Evolutionary conservation across 2,329 filamentous ascomycete species (phyloP).

Genomic region (Penicillium sp.): DNA sequence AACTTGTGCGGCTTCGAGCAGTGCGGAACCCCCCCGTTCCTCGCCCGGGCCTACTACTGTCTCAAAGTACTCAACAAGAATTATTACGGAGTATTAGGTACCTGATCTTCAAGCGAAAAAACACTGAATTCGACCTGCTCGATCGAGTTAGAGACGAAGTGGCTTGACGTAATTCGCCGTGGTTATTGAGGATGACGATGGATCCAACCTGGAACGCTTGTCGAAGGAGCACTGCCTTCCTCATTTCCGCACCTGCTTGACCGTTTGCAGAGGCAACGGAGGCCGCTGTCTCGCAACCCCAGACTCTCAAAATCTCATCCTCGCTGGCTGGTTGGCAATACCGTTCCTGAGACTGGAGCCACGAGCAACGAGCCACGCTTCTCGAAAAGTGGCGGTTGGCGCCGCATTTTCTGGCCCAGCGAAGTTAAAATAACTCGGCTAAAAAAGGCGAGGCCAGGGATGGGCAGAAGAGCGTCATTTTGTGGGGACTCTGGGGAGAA

Average conservation of each 20-base stretch:
- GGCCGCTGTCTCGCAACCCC: background rate
- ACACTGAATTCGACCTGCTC: background rate
- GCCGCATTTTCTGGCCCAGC: slow-evolving; percentile 22
- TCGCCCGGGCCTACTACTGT: background rate
- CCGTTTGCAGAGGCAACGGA: background rate
- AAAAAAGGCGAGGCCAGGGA: slow-evolving; percentile 12
- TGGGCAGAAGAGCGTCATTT: slow-evolving; percentile 5
- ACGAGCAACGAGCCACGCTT: slow-evolving; percentile 7
- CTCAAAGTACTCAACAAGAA: background rate
- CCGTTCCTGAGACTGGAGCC: slow-evolving; percentile 7
- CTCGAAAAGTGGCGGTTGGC: slow-evolving; percentile 25
- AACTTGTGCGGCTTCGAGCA: background rate
- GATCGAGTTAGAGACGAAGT: background rate
- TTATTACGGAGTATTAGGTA: background rate
- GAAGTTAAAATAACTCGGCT: slow-evolving; percentile 13
- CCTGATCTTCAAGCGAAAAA: background rate
- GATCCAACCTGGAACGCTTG: background rate
- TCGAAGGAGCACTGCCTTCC: background rate
- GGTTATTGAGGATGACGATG: background rate
- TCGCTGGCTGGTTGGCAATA: slow-evolving; percentile 10
- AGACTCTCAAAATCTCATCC: background rate
- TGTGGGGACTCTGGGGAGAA: slow-evolving; percentile 30
- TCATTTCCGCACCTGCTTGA: background rate
- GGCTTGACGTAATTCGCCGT: slow-evolving; percentile 8
- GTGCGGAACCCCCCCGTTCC: background rate